Percentiles rank a stretch among this genome's conserved stretches.
Conservation (phyloP, 2,329 filamentous ascomycete genomes). For the Xenoacremonium recifei region DNA sequence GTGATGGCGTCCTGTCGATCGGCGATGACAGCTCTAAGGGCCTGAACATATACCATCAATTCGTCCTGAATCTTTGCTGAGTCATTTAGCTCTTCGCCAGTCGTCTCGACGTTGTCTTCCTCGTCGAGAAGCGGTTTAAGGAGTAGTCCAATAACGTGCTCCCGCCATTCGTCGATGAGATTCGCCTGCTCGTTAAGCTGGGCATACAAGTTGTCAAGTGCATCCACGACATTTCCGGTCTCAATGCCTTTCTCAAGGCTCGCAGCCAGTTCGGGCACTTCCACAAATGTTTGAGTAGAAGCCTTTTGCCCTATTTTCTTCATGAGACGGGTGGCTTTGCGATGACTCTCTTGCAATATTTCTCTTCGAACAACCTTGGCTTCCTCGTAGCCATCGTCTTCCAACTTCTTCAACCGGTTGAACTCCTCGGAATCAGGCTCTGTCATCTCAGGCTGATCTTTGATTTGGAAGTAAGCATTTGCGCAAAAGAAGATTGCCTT, state of each 20-base stretch:
- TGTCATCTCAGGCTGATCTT: conserved; percentile 64
- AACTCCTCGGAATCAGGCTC: conserved; percentile 66
- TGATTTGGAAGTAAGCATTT: conserved; percentile 82
- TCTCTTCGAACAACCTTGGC: conserved; percentile 79
- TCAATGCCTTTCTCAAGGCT: conserved; percentile 66
- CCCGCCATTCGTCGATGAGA: conserved; percentile 72
- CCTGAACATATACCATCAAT: conserved; percentile 82
- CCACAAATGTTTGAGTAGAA: conserved; percentile 53
- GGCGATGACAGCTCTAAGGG: conserved; percentile 70
- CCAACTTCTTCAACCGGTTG: conserved; percentile 63
- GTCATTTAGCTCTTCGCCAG: conserved; percentile 86
- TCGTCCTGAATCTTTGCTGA: conserved; percentile 88
- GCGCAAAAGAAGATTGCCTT: conserved; percentile 81
- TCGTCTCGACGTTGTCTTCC: conserved; percentile 69
- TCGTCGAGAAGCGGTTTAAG: conserved; percentile 78
- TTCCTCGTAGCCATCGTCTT: conserved; percentile 70
- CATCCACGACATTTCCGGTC: conserved; percentile 63
- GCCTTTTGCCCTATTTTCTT: conserved; percentile 54
- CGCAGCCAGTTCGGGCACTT: conserved; percentile 58
- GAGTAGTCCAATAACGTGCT: conserved; percentile 69
- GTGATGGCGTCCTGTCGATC: conserved; percentile 77
- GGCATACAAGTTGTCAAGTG: conserved; percentile 62
- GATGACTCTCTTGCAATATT: conserved; percentile 59
- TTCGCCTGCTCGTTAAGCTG: conserved; percentile 71
- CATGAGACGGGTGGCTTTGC: conserved; percentile 53